Percentiles rank a stretch among this genome's conserved stretches.
Conservation (phyloP, 2,329 filamentous ascomycete genomes). For the Diplodia intermedia region DNA sequence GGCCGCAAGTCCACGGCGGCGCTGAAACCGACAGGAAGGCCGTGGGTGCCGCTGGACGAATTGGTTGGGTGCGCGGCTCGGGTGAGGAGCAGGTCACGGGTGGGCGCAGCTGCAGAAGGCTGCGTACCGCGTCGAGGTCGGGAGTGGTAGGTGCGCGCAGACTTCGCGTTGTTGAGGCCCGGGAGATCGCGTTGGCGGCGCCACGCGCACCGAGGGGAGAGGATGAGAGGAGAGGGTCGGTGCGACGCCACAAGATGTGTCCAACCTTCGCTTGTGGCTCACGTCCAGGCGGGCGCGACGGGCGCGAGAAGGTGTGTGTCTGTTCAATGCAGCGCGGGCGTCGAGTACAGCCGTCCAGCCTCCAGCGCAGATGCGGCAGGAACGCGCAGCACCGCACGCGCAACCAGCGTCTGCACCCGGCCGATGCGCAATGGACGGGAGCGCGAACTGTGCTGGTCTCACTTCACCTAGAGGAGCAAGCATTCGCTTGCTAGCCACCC, state of each 20-base stretch:
- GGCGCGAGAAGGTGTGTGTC: not conserved
- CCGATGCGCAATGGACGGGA: not conserved
- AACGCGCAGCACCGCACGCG: conserved; percentile 9
- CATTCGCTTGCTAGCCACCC: conserved; percentile 14
- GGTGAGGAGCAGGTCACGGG: conserved; percentile 17
- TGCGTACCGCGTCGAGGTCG: conserved; percentile 16
- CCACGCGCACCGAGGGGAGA: conserved; percentile 17
- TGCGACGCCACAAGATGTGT: conserved; percentile 18
- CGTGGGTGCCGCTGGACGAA: not conserved
- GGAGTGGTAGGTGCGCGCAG: conserved; percentile 27
- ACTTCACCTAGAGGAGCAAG: conserved; percentile 18
- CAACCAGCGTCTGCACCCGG: not conserved
- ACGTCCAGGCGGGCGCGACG: not conserved
- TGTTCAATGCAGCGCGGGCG: conserved; percentile 1
- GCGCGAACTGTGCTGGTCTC: conserved; percentile 18
- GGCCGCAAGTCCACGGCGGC: not conserved
- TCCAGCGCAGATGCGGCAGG: not conserved
- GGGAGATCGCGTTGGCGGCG: conserved; percentile 19
- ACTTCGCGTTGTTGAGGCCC: conserved; percentile 23
- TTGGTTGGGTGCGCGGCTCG: conserved; percentile 9
- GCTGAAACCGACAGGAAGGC: not conserved
- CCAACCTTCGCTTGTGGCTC: conserved; percentile 17
- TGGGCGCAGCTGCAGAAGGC: conserved; percentile 14
- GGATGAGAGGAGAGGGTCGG: conserved; percentile 12
- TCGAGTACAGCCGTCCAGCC: not conserved